Conservation (phyloP, 192 early-diverging fungal species). For the Spizellomyces sp. region DNA sequence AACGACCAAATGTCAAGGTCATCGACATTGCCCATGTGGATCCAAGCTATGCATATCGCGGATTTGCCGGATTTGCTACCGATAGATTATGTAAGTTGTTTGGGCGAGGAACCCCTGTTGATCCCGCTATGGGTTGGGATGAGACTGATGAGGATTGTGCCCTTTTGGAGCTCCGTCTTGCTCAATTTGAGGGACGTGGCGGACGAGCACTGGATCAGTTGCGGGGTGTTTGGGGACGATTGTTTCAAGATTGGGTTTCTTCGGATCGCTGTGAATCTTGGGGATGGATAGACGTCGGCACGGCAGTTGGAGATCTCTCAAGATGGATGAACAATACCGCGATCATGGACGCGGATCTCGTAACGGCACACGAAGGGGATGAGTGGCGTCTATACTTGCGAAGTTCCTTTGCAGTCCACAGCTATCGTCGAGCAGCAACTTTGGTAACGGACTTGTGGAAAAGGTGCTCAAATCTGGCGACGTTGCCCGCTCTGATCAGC, state of each 20-base stretch:
- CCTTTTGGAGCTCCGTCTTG: constrained; percentile 20
- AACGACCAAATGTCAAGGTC: constrained; percentile 24
- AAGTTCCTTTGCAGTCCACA: constrained; percentile 34
- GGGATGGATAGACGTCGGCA: constrained; percentile 29
- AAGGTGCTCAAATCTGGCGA: constrained; percentile 19
- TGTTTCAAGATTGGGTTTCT: constrained; percentile 33
- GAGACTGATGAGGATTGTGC: constrained; percentile 24
- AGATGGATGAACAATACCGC: constrained; percentile 36
- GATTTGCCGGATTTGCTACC: constrained; percentile 34
- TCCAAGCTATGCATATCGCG: constrained; percentile 26
- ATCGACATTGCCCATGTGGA: constrained; percentile 30
- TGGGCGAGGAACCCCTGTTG: background rate
- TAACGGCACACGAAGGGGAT: constrained; percentile 38
- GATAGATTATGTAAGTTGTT: constrained; percentile 28
- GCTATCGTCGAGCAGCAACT: constrained; percentile 10
- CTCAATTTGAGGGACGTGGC: constrained; percentile 21
- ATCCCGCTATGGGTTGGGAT: constrained; percentile 15
- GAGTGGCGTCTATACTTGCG: constrained; percentile 32
- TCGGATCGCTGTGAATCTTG: constrained; percentile 38
- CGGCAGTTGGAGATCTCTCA: constrained; percentile 28
- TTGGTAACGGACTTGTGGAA: constrained; percentile 26
- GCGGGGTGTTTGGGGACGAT: constrained; percentile 19
- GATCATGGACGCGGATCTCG: constrained; percentile 23
- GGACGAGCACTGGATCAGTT: constrained; percentile 34
- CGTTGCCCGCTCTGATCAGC: constrained; percentile 12